phyloP scores from a whole-genome alignment of 1,139 yeast genomes.

The Candida glucosophila region DNA sequence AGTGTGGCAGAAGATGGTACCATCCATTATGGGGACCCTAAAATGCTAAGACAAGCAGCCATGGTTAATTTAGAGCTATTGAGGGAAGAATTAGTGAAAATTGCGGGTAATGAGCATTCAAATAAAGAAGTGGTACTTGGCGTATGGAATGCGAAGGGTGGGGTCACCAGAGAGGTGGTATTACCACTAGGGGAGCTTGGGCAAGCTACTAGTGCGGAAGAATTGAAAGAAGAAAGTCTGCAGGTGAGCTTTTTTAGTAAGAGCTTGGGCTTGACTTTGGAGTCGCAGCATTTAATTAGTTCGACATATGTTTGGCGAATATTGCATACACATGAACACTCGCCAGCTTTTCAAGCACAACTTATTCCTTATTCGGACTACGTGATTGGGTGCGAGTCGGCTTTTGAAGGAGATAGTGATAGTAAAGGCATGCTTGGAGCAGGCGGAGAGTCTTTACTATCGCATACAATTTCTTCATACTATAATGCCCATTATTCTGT shows the following conservation, averaged over 20 bases:
- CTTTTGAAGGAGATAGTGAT: slow-evolving; percentile 34
- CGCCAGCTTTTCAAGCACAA: slow-evolving; percentile 84
- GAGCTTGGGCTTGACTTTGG: slow-evolving; percentile 56
- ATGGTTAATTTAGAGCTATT: slow-evolving; percentile 26
- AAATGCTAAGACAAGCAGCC: slow-evolving; percentile 30
- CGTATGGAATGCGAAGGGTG: slow-evolving; percentile 91
- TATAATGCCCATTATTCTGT: slow-evolving; percentile 41
- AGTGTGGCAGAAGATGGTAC: slow-evolving; percentile 37
- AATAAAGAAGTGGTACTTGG: slow-evolving; percentile 40
- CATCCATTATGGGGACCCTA: slow-evolving; percentile 28
- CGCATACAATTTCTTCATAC: slow-evolving; percentile 53
- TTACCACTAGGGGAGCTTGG: slow-evolving; percentile 25
- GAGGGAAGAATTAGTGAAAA: slow-evolving; percentile 24
- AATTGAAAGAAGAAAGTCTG: slow-evolving; percentile 12
- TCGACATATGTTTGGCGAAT: slow-evolving; percentile 89
- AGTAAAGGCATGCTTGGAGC: slow-evolving; percentile 61
- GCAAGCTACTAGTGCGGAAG: slow-evolving; percentile 4
- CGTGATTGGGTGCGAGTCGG: slow-evolving; percentile 75
- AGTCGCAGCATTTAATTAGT: slow-evolving; percentile 67
- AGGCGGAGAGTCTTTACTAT: slow-evolving; percentile 80
- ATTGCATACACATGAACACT: slow-evolving; percentile 59
- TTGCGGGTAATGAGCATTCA: slow-evolving; percentile 20
- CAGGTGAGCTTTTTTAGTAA: no score
- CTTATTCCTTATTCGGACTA: slow-evolving; percentile 81
- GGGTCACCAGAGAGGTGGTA: slow-evolving; percentile 44